phyloP scores from a whole-genome alignment of 2,329 filamentous ascomycete species.

The Fusarium clavum region DNA sequence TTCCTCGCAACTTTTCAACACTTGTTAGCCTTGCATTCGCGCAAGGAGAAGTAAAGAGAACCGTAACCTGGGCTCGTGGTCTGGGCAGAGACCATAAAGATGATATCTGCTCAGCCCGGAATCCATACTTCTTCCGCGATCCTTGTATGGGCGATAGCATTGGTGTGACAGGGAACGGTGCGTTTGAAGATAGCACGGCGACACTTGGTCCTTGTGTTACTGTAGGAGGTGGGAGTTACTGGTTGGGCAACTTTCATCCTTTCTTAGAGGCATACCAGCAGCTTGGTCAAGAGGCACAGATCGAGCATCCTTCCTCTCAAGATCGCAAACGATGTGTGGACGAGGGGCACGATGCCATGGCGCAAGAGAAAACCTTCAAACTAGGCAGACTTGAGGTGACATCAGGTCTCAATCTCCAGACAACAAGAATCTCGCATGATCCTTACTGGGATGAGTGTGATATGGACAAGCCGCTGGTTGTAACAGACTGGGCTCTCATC shows the following conservation, averaged over 20 bases:
- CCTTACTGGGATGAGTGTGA: conserved; percentile 58
- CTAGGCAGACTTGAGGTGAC: conserved; percentile 55
- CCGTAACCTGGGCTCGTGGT: conserved; percentile 55
- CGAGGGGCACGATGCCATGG: conserved; percentile 54
- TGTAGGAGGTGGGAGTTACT: conserved; percentile 54
- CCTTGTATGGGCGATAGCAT: conserved; percentile 61
- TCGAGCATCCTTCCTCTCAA: conserved; percentile 57
- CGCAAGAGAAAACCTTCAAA: conserved; percentile 44
- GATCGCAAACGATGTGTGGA: conserved; percentile 53
- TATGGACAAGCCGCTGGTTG: conserved; percentile 55
- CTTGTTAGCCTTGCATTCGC: conserved; percentile 54
- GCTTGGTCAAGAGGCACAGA: conserved; percentile 40
- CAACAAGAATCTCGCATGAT: conserved; percentile 58
- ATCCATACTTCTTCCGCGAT: conserved; percentile 57
- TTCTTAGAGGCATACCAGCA: conserved; percentile 54
- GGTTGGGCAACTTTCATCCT: conserved; percentile 59
- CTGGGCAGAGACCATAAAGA: conserved; percentile 53
- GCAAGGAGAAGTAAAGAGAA: conserved; percentile 52
- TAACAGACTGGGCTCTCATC: conserved; percentile 60
- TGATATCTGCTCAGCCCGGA: conserved; percentile 56
- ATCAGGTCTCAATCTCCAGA: conserved; percentile 57
- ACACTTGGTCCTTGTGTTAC: conserved; percentile 57
- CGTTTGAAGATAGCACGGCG: conserved; percentile 53
- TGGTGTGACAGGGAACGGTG: conserved; percentile 49
- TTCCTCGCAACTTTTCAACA: conserved; percentile 50